These are phyloP conservation scores for Plasmodium gonderi DNA, from an alignment of 169 alveolate genomes.

Conservation along the genomic window DNA sequence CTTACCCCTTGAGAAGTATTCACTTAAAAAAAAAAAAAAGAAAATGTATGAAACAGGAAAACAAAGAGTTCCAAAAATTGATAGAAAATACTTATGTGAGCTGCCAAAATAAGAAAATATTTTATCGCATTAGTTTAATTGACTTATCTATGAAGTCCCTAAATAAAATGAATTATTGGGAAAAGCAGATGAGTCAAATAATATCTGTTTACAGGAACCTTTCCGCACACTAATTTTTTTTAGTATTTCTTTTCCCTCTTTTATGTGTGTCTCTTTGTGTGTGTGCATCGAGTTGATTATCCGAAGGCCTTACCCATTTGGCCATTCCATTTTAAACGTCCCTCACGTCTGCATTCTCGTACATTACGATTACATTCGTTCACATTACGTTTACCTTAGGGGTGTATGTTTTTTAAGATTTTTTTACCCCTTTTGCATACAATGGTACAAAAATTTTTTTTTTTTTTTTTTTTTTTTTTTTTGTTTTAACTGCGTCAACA, in stretches of 20 bases:
- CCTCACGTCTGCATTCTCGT: too few species aligned
- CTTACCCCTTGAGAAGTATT: background rate
- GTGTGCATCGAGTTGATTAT: background rate
- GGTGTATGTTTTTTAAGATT: background rate
- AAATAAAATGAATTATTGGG: constrained; percentile 57
- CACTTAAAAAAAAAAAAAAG: constrained; percentile 23
- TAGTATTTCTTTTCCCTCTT: background rate
- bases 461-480: background rate
- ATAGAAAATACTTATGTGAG: constrained; percentile 13
- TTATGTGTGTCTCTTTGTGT: background rate
- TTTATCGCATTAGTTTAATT: constrained; percentile 68
- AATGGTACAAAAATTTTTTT: too few species aligned
- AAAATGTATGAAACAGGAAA: background rate
- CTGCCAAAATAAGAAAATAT: constrained; percentile 12
- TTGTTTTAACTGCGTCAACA: too few species aligned
- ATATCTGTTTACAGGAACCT: constrained; percentile 6
- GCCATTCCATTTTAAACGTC: background rate
- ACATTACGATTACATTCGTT: background rate
- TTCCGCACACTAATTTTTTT: background rate
- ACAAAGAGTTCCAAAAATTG: constrained; percentile 9
- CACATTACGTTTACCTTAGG: background rate
- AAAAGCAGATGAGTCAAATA: constrained; percentile 49
- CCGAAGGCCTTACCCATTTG: background rate
- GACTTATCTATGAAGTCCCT: constrained; percentile 64
- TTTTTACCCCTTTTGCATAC: background rate